Base-by-base conservation (phyloP, 2,329 filamentous ascomycete genomes). In the Grosmannia serpens region DNA sequence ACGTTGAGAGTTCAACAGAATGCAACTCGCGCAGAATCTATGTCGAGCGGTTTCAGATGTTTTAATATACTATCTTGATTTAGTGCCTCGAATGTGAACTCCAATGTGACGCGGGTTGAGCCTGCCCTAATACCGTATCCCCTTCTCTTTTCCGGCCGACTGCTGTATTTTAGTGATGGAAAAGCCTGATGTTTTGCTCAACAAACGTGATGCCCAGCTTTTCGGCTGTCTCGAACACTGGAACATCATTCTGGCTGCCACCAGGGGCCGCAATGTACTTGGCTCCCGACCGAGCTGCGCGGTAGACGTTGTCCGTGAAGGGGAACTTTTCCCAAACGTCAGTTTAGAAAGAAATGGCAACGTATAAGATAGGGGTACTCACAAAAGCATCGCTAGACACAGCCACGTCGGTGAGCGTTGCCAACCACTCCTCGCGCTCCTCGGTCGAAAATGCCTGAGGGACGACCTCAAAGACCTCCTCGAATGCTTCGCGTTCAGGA, bases 251-350 rank as follows among this genome's bases (percentile, higher is more conserved):
- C 73, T 94, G 89, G 73, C 87, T 96, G 59, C 94, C 94, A 55
- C 84, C 88, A 11, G 94, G 94, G 46, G 92, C 92, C 58, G 94
- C 92, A 68, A 97, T 89, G 77, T 96, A 99, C 78, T 95, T 97
- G 69, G 84, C 91, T 55, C 94, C 94, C 26, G 90, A 95, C 67
- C 90, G 83, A 62, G 84, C 85, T 56, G 91, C 89, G 65, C 94
- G 85, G 83, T 95, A 96, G 64, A 99, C 88, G 68, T 99, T 99
- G 79, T 99, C 94, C 68, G 90, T 89, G 76, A 99, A 99, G 65
- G 94, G 94, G 84, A 99, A 99, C 88, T 90, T 44, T 20, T 15
- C 17, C 17, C 17, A 15, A n/a, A 22, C 8, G 6, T 17, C 9
- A 27, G 41, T 8, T 26, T 26, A 27, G 17, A 22, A 8, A 29